Evolutionary conservation across 1,284 basidiomycete genomes (phyloP).

Genomic region (Pterulicium gracile): DNA sequence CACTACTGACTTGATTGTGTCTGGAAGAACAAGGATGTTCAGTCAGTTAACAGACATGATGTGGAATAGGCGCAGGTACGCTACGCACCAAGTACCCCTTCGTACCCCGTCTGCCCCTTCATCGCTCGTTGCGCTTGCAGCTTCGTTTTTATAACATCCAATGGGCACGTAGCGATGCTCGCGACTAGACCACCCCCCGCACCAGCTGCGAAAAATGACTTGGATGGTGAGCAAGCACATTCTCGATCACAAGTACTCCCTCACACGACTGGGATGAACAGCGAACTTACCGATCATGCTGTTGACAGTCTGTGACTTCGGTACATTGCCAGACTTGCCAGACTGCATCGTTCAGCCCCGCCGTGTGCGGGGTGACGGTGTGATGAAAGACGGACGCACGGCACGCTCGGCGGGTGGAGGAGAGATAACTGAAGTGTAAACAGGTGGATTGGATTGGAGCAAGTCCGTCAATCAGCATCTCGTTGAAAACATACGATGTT

Average conservation of each 20-base stretch:
- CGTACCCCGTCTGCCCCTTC: conserved; percentile 58
- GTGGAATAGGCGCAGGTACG: conserved; percentile 5
- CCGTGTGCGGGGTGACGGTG: conserved; percentile 34
- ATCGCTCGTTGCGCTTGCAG: conserved; percentile 81
- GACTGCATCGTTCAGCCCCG: conserved; percentile 57
- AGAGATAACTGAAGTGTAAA: too few species aligned
- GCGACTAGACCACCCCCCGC: conserved; percentile 85
- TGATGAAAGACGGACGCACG: too few species aligned
- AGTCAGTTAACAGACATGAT: conserved; percentile 13
- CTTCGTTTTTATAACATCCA: conserved; percentile 97
- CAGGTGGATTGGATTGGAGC: too few species aligned
- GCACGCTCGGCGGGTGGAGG: too few species aligned
- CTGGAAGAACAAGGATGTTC: conserved; percentile 27
- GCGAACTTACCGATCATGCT: conserved; percentile 57
- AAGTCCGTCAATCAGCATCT: too few species aligned
- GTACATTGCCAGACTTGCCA: conserved; percentile 27
- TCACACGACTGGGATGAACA: conserved; percentile 7
- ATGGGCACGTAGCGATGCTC: conserved; percentile 90
- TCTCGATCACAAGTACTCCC: conserved; percentile 8
- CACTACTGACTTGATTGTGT: conserved; percentile 64
- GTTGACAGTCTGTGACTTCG: conserved; percentile 46
- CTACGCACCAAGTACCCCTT: conserved; percentile 63
- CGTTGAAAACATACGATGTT: too few species aligned
- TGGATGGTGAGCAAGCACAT: conserved; percentile 1
- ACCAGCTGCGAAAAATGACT: conserved; percentile 54